These are phyloP conservation scores for Coniochaeta ligniaria DNA, from an alignment of 2,329 filamentous ascomycete species.

Conservation along the genomic window DNA sequence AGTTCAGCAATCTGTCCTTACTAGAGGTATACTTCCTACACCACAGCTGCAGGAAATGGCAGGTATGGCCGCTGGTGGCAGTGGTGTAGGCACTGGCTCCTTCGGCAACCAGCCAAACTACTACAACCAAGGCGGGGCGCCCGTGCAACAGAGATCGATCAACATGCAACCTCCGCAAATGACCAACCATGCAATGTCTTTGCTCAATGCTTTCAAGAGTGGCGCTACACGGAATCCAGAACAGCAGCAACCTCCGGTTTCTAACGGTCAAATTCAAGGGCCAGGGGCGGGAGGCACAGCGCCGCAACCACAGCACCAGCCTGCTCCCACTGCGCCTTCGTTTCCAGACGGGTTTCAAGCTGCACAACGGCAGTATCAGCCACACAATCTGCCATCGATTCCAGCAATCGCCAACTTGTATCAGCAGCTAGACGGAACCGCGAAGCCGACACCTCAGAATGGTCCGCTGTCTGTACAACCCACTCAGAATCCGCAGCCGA, in stretches of 20 bases:
- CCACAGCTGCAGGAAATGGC: conserved; percentile 21
- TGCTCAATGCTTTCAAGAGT: conserved; percentile 33
- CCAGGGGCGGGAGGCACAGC: neutral
- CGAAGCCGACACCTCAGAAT: conserved; percentile 6
- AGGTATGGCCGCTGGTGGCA: neutral
- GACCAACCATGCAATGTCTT: conserved; percentile 24
- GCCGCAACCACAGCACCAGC: neutral
- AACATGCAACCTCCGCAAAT: conserved; percentile 16
- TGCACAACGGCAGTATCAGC: neutral
- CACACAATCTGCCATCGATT: neutral
- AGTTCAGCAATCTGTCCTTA: conserved; percentile 45
- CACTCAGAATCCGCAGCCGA: conserved; percentile 14
- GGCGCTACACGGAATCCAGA: conserved; percentile 8
- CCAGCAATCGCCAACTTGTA: neutral
- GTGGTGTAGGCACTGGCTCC: neutral
- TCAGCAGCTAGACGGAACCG: neutral
- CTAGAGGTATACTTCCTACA: conserved; percentile 28
- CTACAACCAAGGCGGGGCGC: conserved; percentile 7
- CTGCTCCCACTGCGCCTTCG: neutral
- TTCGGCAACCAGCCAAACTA: neutral
- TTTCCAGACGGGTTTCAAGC: neutral
- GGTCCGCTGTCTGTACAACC: conserved; percentile 4
- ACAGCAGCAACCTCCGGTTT: conserved; percentile 7
- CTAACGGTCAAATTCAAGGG: neutral
- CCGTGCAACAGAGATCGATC: conserved; percentile 13